These are phyloP conservation scores for Neofusicoccum cordaticola DNA, from an alignment of 2,329 filamentous ascomycete genomes.

Conservation along the genomic window DNA sequence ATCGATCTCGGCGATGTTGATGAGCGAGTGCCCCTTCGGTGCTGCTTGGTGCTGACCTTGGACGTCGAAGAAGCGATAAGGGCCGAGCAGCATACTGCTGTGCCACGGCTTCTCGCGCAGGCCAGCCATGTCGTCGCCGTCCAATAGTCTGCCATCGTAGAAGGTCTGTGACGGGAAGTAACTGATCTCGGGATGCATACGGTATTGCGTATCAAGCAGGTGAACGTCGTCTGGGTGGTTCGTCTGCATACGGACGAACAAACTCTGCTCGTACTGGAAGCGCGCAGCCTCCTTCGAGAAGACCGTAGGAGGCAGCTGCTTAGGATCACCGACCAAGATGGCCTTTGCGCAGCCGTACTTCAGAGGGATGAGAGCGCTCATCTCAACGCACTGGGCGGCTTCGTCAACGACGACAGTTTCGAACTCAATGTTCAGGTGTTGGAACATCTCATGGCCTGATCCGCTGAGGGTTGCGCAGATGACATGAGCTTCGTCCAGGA, in stretches of 20 bases:
- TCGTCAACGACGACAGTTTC: conserved; percentile 98
- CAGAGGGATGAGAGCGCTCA: conserved; percentile 91
- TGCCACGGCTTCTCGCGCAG: conserved; percentile 85
- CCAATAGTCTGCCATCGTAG: conserved; percentile 82
- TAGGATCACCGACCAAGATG: conserved; percentile 94
- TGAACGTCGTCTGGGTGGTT: conserved; percentile 87
- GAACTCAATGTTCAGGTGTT: conserved; percentile 89
- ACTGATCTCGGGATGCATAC: conserved; percentile 98
- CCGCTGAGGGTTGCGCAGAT: conserved; percentile 94
- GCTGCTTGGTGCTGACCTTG: conserved; percentile 80
- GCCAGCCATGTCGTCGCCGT: conserved; percentile 77
- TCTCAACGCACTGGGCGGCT: conserved; percentile 94
- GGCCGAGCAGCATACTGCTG: conserved; percentile 72
- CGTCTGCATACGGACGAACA: conserved; percentile 97
- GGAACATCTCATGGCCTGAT: conserved; percentile 96
- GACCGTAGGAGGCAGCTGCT: conserved; percentile 93
- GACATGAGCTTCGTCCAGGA: conserved; percentile 86
- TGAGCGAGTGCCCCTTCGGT: conserved; percentile 80
- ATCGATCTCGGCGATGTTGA: conserved; percentile 83
- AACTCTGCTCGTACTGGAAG: conserved; percentile 94
- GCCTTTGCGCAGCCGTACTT: conserved; percentile 98
- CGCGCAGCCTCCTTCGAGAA: conserved; percentile 87
- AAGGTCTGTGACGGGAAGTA: conserved; percentile 85
- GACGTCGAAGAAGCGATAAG: conserved; percentile 97
- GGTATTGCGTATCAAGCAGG: conserved; percentile 95